A percentile compares a stretch with the other conserved stretches of the same genome.
These are phyloP conservation scores for Macadamia tetraphylla DNA, from an alignment of 164 flowering plant genomes.

Conservation along the genomic window DNA sequence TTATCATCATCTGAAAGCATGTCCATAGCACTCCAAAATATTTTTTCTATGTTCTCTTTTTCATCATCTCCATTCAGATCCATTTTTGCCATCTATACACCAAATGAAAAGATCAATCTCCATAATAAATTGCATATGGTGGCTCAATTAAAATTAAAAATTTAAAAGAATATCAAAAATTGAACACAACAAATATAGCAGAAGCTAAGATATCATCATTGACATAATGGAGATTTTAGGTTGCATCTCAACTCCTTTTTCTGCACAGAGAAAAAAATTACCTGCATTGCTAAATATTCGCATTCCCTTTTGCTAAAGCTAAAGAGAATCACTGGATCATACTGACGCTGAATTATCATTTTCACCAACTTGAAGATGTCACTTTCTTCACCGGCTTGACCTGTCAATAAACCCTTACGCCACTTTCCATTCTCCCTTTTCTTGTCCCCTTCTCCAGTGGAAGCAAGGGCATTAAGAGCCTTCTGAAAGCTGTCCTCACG, in stretches of 20 bases:
- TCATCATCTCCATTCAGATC: slow-evolving; percentile 86
- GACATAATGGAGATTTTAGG: neutral
- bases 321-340: slow-evolving; percentile 96
- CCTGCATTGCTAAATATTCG: slow-evolving; percentile 99
- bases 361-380: slow-evolving; percentile 97
- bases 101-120: slow-evolving; percentile 8
- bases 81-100: slow-evolving; percentile 84
- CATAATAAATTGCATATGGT: neutral
- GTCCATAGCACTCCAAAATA: slow-evolving; percentile 98
- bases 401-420: slow-evolving; percentile 58
- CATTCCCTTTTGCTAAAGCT: slow-evolving; percentile 99
- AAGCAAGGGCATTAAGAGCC: slow-evolving; percentile 83
- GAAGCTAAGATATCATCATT: neutral
- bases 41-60: slow-evolving; percentile 71
- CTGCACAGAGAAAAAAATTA: slow-evolving; percentile 9
- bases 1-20: slow-evolving; percentile 97
- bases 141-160: too few species aligned
- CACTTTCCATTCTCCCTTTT: slow-evolving; percentile 74
- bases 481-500: slow-evolving; percentile 97
- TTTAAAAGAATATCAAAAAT: too few species aligned
- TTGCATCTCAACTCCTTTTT: too few species aligned
- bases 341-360: slow-evolving; percentile 91
- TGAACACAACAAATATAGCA: neutral
- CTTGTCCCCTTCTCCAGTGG: slow-evolving; percentile 58
- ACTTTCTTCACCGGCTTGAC: slow-evolving; percentile 80